Base-by-base conservation (phyloP, 306 rosid species). In the Cucurbita moschata region DNA sequence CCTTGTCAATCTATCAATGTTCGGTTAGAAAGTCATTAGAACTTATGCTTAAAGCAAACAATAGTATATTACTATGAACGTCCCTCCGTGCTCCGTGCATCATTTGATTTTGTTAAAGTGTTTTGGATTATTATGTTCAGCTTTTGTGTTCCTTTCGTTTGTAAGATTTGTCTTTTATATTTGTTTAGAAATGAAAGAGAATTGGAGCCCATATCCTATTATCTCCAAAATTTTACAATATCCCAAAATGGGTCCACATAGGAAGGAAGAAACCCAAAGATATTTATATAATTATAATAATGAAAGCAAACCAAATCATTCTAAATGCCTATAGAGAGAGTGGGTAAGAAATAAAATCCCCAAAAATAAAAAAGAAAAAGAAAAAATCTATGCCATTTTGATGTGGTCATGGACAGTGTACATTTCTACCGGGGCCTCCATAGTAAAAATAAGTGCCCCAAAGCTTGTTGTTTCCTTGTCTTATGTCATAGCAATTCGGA, bases 371-470 rank as follows among this genome's bases (percentile, higher is more conserved):
- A 50, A 47, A 26, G 0, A 0, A 50, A 47, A 26, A 54, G 5
- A 37, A 3, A 30, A 30, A 39, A 8, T 75, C 60, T 83, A 73
- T 75, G 73, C 68, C 80, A 14, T 64, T 70, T 26, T 74, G 26
- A 15, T 59, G 62, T 50, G 30, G 5, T 89, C 91, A 95, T 7
- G 97, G 97, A 74, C 99, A 95, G 76, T 92, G 85, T 1, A 95
- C 91, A 79, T 89, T 89, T 71, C 97, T 95, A 63, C 99, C 99
- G 39, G 99, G 99, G 62, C 99, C 99, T 75, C 99, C 99, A 84
- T 89, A 95, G 84, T 91, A 95, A 81, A 95, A 95, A 80, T 91
- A 91, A 72, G 91, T 95, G 1, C 99, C 99, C 99, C 99, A 95
- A 21, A 76, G 92, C 79, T 87, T 88, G 71, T 83, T 95, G 51